phyloP scores from a whole-genome alignment of 768 basidiomycete species.

The Podaxis sp. region DNA sequence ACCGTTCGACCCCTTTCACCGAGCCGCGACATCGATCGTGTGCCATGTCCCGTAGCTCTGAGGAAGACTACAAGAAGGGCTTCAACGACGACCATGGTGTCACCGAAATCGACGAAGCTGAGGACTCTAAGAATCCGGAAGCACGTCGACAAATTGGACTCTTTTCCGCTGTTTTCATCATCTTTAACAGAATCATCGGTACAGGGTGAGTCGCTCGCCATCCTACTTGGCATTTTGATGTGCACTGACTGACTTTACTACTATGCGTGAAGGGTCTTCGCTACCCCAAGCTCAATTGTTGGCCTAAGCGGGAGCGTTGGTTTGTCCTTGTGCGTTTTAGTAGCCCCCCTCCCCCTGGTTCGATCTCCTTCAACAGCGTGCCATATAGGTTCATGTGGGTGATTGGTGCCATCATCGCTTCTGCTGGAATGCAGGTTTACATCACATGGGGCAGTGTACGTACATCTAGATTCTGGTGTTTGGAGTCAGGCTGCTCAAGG shows the following conservation, averaged over 20 bases:
- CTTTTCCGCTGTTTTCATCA: constrained; percentile 29
- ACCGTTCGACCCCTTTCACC: background rate
- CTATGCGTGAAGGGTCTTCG: constrained; percentile 14
- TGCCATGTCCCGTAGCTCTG: background rate
- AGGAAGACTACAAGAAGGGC: background rate
- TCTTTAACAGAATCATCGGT: constrained; percentile 34
- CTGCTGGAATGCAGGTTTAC: constrained; percentile 36
- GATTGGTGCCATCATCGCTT: constrained; percentile 35
- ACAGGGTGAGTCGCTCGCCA: constrained; percentile 34
- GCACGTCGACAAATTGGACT: constrained; percentile 20
- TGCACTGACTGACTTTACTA: background rate
- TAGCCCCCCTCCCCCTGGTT: background rate
- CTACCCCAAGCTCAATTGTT: constrained; percentile 37
- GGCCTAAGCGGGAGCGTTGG: constrained; percentile 35
- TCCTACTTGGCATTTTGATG: constrained; percentile 15
- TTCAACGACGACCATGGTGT: background rate
- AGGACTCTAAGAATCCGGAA: background rate
- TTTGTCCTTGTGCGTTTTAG: constrained; percentile 25
- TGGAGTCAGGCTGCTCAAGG: background rate
- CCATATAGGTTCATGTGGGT: constrained; percentile 35
- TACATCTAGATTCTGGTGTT: background rate
- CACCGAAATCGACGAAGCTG: background rate
- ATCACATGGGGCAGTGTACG: constrained; percentile 37
- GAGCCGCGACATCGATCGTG: background rate
- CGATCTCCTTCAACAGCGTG: background rate